Evolutionary conservation across 352 stramenopile species (phyloP), one percentile per base, ranked within the genome.

Genomic region (Phytophthora tentaculata): DNA sequence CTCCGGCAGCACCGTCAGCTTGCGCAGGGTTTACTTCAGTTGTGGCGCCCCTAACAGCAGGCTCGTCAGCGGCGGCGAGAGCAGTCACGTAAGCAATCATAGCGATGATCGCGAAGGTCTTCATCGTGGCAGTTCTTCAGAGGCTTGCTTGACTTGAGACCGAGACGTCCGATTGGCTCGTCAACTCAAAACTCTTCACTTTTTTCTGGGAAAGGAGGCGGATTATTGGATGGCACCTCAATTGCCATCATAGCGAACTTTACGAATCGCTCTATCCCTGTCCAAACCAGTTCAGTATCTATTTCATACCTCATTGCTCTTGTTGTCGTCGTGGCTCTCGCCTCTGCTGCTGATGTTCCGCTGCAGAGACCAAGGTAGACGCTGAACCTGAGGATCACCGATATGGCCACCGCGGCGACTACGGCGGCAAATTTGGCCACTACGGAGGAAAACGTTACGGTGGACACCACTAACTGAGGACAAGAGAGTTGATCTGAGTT

Each of bases 51-150:
- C 52, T 44, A 10, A 49, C 35, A 26, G 39, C 20, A 45, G 52
- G 24, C 6, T 73, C 65, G 16, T 57, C 52, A 20, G 51, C 58
- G 56, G 6, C 20, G 20, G 41, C 41, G 32, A 71, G 48, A 39
- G 64, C 28, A 6, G 35, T 48, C 56, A 66, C 23, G 43, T 48
- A 67, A 44, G 56, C 58, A 32, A 67, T 43, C 12, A 35, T 56
- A 50, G 56, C 50, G 24, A 61, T 26, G 16, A 71, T 49, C 17
- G 56, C 64, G 29, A 68, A 14, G 23, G 43, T 54, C 55, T 62
- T 62, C 55, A 62, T 62, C 19, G 16, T 41, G 22, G 10, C 20
- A 44, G 29, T 44, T 10, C n/a, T 5, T 16, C 22, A 22, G 26
- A 44, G 47, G 22, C 19, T 32, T 39, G 22, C 10, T 60, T 60